Conservation (phyloP, 495 filamentous ascomycete species). For the Penicillium canescens region DNA sequence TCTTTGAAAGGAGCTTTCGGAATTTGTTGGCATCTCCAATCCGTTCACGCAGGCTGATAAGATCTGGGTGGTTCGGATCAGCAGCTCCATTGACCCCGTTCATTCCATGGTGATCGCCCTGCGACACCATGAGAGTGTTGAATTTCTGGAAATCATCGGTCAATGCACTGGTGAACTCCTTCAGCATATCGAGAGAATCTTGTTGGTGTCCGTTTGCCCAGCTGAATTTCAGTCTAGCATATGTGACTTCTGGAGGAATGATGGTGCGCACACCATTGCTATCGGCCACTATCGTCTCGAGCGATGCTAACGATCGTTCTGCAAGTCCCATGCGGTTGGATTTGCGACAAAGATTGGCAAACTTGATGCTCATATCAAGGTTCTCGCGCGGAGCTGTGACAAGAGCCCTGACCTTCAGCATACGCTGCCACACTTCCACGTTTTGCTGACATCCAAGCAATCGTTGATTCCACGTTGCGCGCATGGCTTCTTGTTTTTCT, state of each 20-base stretch:
- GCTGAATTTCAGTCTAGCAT: slow-evolving; percentile 90
- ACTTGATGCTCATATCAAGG: slow-evolving; percentile 99
- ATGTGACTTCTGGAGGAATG: slow-evolving; percentile 76
- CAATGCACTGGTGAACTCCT: slow-evolving; percentile 76
- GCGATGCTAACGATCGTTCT: slow-evolving; percentile 86
- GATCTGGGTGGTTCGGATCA: slow-evolving; percentile 44
- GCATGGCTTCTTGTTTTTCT: slow-evolving; percentile 86
- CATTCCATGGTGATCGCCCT: slow-evolving; percentile 40
- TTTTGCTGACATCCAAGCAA: slow-evolving; percentile 95
- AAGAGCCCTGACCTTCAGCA: slow-evolving; percentile 91
- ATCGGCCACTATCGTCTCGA: slow-evolving; percentile 64
- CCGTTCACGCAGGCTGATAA: slow-evolving; percentile 37
- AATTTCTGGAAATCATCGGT: slow-evolving; percentile 70
- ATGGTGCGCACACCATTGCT: slow-evolving; percentile 50
- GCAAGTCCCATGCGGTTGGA: slow-evolving; percentile 93
- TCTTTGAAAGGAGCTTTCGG: slow-evolving; percentile 84
- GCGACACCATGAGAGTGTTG: slow-evolving; percentile 52
- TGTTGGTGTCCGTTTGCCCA: slow-evolving; percentile 78
- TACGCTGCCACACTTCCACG: slow-evolving; percentile 97
- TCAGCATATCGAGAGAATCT: slow-evolving; percentile 74
- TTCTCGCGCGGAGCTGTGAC: slow-evolving; percentile 90
- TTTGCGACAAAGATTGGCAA: slow-evolving; percentile 95
- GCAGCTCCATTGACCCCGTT: slow-evolving; percentile 64
- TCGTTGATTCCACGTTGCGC: slow-evolving; percentile 91
- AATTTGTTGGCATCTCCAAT: slow-evolving; percentile 46